These are phyloP conservation scores for Blepharisma undulans DNA, from an alignment of 169 alveolate species.

Conservation along the genomic window DNA sequence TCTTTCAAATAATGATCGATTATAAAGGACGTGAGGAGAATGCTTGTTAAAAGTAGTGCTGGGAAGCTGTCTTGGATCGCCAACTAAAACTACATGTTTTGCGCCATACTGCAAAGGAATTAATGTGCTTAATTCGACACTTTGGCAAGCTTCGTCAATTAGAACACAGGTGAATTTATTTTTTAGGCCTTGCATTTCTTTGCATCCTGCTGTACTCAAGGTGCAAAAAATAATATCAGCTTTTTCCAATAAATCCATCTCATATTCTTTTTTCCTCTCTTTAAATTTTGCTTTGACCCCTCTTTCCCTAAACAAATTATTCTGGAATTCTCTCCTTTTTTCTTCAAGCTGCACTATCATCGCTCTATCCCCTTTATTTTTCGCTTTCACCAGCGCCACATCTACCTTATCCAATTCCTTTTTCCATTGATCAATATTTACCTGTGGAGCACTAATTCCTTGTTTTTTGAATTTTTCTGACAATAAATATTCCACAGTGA, in stretches of 20 bases:
- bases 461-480: neutral
- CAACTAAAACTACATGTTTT: slow-evolving; percentile 71
- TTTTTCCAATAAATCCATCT: slow-evolving; percentile 54
- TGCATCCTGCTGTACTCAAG: slow-evolving; percentile 72
- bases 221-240: slow-evolving; percentile 74
- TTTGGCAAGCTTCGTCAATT: slow-evolving; percentile 82
- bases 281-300: slow-evolving; percentile 62
- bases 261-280: slow-evolving; percentile 59
- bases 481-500: neutral
- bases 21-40: slow-evolving; percentile 58
- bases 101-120: slow-evolving; percentile 72
- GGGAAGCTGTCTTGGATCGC: slow-evolving; percentile 80
- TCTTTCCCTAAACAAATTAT: neutral
- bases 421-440: neutral
- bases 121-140: slow-evolving; percentile 71
- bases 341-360: neutral
- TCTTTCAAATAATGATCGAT: slow-evolving; percentile 75
- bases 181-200: slow-evolving; percentile 45
- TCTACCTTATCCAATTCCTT: neutral
- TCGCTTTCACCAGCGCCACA: neutral
- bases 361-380: neutral
- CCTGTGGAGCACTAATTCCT: neutral
- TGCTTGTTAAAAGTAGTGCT: slow-evolving; percentile 71
- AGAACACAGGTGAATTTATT: slow-evolving; percentile 68
- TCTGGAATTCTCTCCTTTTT: slow-evolving; percentile 45